phyloP scores from a whole-genome alignment of 192 early-diverging fungal species.

The Podila epigama region DNA sequence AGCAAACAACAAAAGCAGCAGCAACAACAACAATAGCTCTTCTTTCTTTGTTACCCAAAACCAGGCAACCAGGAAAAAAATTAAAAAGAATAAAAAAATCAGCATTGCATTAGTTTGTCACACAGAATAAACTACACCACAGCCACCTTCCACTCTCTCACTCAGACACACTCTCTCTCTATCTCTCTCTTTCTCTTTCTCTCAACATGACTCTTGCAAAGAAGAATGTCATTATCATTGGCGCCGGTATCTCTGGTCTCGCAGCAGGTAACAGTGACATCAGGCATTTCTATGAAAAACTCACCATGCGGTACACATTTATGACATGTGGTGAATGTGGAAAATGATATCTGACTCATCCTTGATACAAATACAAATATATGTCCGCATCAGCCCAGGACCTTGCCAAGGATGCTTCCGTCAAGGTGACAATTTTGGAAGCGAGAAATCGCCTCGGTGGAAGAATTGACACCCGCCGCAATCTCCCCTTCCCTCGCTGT shows the following conservation, averaged over 20 bases:
- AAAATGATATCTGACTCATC: no score
- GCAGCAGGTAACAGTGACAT: constrained; percentile 33
- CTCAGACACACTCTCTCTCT: no score
- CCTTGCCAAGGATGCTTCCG: constrained; percentile 46
- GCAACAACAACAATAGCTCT: neutral
- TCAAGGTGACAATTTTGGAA: constrained; percentile 46
- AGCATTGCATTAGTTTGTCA: no score
- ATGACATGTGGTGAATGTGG: neutral
- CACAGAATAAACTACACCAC: no score
- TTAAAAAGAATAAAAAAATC: no score
- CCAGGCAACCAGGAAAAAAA: no score
- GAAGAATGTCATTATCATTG: constrained; percentile 46
- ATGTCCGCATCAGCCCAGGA: constrained; percentile 39
- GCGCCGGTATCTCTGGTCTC: constrained; percentile 50
- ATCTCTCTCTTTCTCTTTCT: no score
- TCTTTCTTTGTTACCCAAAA: no score
- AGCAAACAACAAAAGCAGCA: neutral
- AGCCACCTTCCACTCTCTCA: no score
- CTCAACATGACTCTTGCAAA: constrained; percentile 12
- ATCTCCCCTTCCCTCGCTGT: neutral
- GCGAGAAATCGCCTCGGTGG: constrained; percentile 45
- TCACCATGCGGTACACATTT: neutral
- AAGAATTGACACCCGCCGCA: constrained; percentile 38
- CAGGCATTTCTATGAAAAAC: neutral
- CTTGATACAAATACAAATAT: neutral